phyloP scores from a whole-genome alignment of 805 yeast genomes.

The Torulaspora delbrueckii region DNA sequence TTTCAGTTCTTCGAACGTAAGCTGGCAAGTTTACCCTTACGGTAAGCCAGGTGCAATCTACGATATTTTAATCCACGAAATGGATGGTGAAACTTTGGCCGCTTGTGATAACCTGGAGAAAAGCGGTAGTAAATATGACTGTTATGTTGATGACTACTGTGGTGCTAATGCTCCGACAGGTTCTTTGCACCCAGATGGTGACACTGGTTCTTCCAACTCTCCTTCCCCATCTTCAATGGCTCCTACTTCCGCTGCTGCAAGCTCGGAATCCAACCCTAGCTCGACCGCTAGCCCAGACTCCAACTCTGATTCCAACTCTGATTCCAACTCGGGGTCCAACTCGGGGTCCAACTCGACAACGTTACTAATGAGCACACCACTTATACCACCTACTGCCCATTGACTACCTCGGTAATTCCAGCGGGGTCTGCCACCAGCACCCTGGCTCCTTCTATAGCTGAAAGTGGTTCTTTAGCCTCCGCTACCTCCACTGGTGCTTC shows the following conservation, averaged over 20 bases:
- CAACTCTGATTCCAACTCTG: not conserved
- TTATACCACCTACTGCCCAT: slow-evolving; percentile 6
- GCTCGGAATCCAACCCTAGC: not conserved
- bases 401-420: not conserved
- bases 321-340: not conserved
- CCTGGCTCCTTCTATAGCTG: not conserved
- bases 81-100: not conserved
- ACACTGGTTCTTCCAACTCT: not conserved
- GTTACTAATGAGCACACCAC: not conserved
- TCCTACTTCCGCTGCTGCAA: not conserved
- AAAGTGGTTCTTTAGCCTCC: not conserved
- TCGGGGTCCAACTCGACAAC: slow-evolving; percentile 3
- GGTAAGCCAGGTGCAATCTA: not conserved
- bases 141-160: slow-evolving; percentile 1
- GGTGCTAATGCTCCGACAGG: slow-evolving; percentile 1
- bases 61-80: not conserved
- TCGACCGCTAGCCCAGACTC: not conserved
- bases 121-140: not conserved
- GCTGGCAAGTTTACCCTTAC: not conserved
- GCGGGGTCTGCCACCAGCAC: too few relatives aligned
- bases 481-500: not conserved
- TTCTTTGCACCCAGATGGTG: not conserved
- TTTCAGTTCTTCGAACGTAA: not conserved
- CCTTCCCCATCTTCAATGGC: not conserved
- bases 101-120: not conserved